A percentile compares a stretch with the other conserved stretches of the same genome.
These are phyloP conservation scores for Septoria petroselini DNA, from an alignment of 2,329 filamentous ascomycete genomes.

Conservation along the genomic window DNA sequence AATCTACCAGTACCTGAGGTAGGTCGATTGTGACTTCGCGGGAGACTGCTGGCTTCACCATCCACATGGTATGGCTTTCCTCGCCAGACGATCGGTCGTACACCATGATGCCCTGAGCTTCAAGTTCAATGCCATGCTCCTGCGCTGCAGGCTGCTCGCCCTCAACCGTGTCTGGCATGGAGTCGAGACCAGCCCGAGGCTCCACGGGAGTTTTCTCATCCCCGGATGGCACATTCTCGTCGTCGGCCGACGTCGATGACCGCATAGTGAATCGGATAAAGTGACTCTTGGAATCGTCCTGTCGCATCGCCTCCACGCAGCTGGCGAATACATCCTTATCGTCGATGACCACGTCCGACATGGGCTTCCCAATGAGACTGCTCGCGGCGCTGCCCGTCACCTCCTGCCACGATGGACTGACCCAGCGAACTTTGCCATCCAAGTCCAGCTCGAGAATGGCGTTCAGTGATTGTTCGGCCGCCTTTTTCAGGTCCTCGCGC, in stretches of 20 bases:
- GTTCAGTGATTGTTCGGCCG: conserved; percentile 93
- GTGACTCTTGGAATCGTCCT: conserved; percentile 88
- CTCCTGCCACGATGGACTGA: conserved; percentile 92
- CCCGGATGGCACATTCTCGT: conserved; percentile 47
- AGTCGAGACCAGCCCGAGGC: conserved; percentile 29
- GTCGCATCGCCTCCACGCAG: conserved; percentile 81
- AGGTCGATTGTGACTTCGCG: conserved; percentile 95
- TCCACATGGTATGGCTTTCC: conserved; percentile 99
- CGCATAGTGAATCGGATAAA: conserved; percentile 77
- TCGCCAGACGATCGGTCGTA: conserved; percentile 84
- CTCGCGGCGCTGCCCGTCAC: conserved; percentile 78
- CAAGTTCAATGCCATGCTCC: conserved; percentile 67
- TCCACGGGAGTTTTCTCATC: conserved; percentile 32
- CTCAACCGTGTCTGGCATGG: conserved; percentile 14
- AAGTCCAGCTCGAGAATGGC: conserved; percentile 92
- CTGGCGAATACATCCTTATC: conserved; percentile 78
- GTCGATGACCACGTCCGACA: conserved; percentile 76
- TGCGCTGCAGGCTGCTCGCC: conserved; percentile 16
- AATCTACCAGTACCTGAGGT: conserved; percentile 83
- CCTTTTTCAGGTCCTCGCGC: conserved; percentile 88
- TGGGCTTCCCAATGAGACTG: conserved; percentile 69
- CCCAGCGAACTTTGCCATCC: conserved; percentile 88
- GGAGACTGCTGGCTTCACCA: conserved; percentile 88
- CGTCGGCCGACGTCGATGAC: conserved; percentile 54
- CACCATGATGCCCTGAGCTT: conserved; percentile 97